Percentiles rank a stretch among this genome's conserved stretches.
These are phyloP conservation scores for Xylaria grammica DNA, from an alignment of 495 filamentous ascomycete species.

Conservation along the genomic window DNA sequence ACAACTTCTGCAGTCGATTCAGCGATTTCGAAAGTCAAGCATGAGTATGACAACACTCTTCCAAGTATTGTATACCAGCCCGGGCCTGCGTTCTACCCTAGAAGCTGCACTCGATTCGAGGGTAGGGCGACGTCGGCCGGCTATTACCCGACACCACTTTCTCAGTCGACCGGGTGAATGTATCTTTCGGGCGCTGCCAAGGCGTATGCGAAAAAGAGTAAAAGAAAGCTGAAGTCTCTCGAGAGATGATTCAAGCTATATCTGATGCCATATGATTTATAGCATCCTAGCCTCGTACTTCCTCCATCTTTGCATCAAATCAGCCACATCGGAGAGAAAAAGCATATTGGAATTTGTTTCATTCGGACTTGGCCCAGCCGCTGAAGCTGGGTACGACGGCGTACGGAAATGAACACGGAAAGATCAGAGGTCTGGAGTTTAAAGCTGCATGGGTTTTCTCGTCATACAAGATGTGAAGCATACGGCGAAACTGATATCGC, in stretches of 20 bases:
- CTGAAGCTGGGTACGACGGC: slow-evolving; percentile 29
- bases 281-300: slow-evolving; percentile 16
- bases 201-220: slow-evolving; percentile 11
- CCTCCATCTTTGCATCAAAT: slow-evolving; percentile 28
- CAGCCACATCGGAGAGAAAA: slow-evolving; percentile 34
- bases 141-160: slow-evolving; percentile 50
- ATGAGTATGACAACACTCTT: slow-evolving; percentile 46
- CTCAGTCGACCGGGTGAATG: slow-evolving; percentile 37
- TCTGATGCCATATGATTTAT: slow-evolving; percentile 23
- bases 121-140: slow-evolving; percentile 49
- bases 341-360: slow-evolving; percentile 34
- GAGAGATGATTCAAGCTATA: slow-evolving; percentile 20
- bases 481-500: slow-evolving; percentile 20
- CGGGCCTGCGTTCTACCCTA: slow-evolving; percentile 39
- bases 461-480: slow-evolving; percentile 22
- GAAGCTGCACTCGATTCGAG: slow-evolving; percentile 49
- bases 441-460: slow-evolving; percentile 27
- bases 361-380: slow-evolving; percentile 24
- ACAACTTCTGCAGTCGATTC: slow-evolving; percentile 28
- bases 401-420: slow-evolving; percentile 30
- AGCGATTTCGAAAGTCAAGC: slow-evolving; percentile 45
- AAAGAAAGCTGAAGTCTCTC: slow-evolving; percentile 13
- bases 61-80: slow-evolving; percentile 49
- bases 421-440: slow-evolving; percentile 23
- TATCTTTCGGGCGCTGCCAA: neutral